Base-by-base conservation (phyloP, 495 filamentous ascomycete species). In the Trichoderma erinaceum region DNA sequence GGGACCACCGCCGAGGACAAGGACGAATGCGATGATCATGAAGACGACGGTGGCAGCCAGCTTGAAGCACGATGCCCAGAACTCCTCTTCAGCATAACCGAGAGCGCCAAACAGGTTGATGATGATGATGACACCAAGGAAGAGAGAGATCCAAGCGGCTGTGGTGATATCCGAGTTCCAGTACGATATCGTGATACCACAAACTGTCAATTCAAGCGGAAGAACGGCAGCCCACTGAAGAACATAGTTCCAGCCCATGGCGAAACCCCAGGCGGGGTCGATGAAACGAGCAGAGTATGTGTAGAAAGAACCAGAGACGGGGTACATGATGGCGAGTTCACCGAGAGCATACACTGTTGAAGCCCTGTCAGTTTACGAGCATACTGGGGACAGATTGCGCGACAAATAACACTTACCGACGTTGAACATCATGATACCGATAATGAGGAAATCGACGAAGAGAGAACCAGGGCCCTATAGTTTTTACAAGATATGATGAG, bases 181-280 rank as follows among this genome's bases (percentile, higher is more conserved):
- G 71, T 87, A 90, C 0, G 74, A 64, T 25, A 89, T 80, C 38
- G 86, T 83, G 29, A 86, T 78, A 66, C 79, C 72, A 32, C 82
- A 84, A 1, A 84, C 84, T 0, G 82, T 84, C 1, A 86, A 71
- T 71, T 87, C 85, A 23, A 86, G 78, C 46, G 84, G 83, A 38
- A 87, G 75, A 48, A 86, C 82, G 56, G 84, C 76, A 52, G 80
- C 75, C 89, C 89, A 92, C 72, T 84, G 81, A 64, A 90, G 78
- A 67, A 87, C 85, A 73, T 92, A 92, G 74, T 91, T 87, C 87
- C 88, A 92, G 66, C 92, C 92, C 82, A 96, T 93, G 69, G 92
- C 90, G 75, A 96, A 96, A 64, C 92, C 92, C 83, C 92, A 86
- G 67, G 88, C 88, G 13, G 89, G 87, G 70, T 91, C 88, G 70